phyloP scores from a whole-genome alignment of 225 moss, liverwort and hornwort species.

The Takakia lepidozioides region DNA sequence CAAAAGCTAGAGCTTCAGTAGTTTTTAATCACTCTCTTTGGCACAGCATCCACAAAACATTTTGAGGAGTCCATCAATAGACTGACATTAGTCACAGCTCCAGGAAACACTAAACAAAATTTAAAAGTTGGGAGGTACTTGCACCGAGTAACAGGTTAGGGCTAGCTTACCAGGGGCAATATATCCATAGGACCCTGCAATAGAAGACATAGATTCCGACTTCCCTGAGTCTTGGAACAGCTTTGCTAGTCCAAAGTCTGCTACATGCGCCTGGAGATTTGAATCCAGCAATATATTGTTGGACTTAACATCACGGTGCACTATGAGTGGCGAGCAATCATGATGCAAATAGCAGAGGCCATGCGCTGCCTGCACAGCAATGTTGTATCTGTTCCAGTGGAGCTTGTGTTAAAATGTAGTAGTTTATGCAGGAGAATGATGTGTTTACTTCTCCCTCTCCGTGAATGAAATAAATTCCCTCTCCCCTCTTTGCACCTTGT shows the following conservation, averaged over 20 bases:
- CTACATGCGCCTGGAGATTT: conserved; percentile 80
- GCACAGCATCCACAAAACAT: too few relatives aligned
- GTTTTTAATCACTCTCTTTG: too few relatives aligned
- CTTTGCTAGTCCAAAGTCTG: conserved; percentile 88
- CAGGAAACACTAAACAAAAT: background rate
- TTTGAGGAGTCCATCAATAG: background rate
- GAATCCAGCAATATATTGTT: conserved; percentile 84
- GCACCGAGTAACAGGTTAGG: background rate
- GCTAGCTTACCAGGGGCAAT: conserved; percentile 63
- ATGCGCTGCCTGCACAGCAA: conserved; percentile 78
- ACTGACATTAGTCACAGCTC: background rate
- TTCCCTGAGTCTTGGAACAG: conserved; percentile 67
- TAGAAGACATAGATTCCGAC: conserved; percentile 91
- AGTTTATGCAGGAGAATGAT: background rate
- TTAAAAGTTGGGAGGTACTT: background rate
- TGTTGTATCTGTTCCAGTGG: conserved; percentile 34
- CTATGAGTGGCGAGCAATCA: conserved; percentile 79
- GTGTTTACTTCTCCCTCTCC: background rate
- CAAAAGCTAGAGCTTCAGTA: too few relatives aligned
- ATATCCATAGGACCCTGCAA: conserved; percentile 88
- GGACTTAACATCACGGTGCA: conserved; percentile 88
- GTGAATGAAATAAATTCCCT: background rate
- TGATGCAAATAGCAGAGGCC: conserved; percentile 88
- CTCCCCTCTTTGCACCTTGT: too few relatives aligned
- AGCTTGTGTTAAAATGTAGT: background rate